A percentile compares a stretch with the other conserved stretches of the same genome.
phyloP scores from a whole-genome alignment of 2,329 filamentous ascomycete species.

The Pseudocercospora pini-densiflorae region DNA sequence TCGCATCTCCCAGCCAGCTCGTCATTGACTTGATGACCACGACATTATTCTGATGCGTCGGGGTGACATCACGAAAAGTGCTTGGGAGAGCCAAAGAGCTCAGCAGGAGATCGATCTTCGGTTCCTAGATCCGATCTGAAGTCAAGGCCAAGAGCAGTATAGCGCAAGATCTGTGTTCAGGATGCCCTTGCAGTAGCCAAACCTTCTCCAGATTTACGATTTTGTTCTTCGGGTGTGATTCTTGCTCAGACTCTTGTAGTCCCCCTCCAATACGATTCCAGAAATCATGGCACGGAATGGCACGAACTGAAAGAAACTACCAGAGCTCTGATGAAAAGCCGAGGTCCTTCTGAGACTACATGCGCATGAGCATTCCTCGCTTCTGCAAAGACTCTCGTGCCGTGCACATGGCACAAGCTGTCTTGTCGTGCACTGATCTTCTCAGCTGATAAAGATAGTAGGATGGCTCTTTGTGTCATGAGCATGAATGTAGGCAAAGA shows the following conservation, averaged over 20 bases:
- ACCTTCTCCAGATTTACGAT: constrained; percentile 16
- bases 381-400: background rate
- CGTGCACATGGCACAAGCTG: constrained; percentile 5
- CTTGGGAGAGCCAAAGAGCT: background rate
- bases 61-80: constrained; percentile 19
- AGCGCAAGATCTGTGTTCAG: constrained; percentile 4
- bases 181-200: constrained; percentile 23
- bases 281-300: background rate
- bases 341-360: background rate
- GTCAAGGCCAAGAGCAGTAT: background rate
- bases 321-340: background rate
- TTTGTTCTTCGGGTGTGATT: background rate
- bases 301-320: background rate
- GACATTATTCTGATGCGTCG: constrained; percentile 5
- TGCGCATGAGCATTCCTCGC: constrained; percentile 4
- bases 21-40: constrained; percentile 14
- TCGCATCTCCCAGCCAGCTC: constrained; percentile 19
- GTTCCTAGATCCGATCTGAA: constrained; percentile 7
- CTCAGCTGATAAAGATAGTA: constrained; percentile 10
- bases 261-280: background rate
- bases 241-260: background rate
- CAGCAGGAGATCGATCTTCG: constrained; percentile 11
- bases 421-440: background rate
- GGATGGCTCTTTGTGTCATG: background rate
- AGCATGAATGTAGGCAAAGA: background rate